These are phyloP conservation scores for Penicillium egyptiacum DNA, from an alignment of 495 filamentous ascomycete species.

Conservation along the genomic window DNA sequence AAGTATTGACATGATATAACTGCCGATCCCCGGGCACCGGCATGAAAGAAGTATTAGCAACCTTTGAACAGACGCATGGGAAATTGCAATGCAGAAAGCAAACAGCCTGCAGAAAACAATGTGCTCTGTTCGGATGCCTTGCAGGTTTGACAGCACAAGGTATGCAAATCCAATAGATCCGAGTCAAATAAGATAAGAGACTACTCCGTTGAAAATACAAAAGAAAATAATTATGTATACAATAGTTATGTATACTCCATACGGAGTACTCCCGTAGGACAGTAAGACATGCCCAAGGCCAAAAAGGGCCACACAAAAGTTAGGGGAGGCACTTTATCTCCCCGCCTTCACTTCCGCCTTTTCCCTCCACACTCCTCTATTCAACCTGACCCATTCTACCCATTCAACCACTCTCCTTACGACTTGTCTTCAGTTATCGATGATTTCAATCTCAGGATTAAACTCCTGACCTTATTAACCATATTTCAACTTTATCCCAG, in stretches of 20 bases:
- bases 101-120: slow-evolving; percentile 26
- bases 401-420: slow-evolving; percentile 15
- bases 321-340: slow-evolving; percentile 23
- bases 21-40: background rate
- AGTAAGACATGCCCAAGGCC: background rate
- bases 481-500: slow-evolving; percentile 13
- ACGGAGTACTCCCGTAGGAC: background rate
- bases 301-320: slow-evolving; percentile 25
- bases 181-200: background rate
- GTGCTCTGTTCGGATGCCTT: slow-evolving; percentile 19
- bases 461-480: slow-evolving; percentile 26
- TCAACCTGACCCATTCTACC: slow-evolving; percentile 9
- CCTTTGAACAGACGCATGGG: background rate
- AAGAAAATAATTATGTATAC: background rate
- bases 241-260: background rate
- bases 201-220: slow-evolving; percentile 7
- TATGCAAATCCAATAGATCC: background rate
- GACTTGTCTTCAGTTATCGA: slow-evolving; percentile 21
- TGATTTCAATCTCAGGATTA: slow-evolving; percentile 25
- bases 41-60: background rate
- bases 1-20: background rate
- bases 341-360: slow-evolving; percentile 32
- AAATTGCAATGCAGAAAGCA: slow-evolving; percentile 15
- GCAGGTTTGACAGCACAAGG: slow-evolving; percentile 6
- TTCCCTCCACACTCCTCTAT: slow-evolving; percentile 21